Conservation (phyloP, 2,329 filamentous ascomycete genomes). For the Calonectria pseudoturangicola region DNA sequence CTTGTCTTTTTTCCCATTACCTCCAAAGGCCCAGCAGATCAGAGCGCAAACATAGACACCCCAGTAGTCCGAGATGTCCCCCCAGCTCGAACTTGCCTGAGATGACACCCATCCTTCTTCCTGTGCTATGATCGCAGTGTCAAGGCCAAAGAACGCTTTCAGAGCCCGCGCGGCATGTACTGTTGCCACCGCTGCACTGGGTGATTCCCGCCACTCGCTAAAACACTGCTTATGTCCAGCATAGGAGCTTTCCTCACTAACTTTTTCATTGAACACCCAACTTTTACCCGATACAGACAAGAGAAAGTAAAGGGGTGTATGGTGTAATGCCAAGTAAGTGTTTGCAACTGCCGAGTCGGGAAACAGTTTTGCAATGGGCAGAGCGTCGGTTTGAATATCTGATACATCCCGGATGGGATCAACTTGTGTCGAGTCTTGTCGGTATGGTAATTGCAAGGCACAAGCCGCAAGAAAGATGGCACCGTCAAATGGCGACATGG, state of each 20-base stretch:
- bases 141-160: conserved; percentile 64
- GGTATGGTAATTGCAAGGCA: conserved; percentile 62
- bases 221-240: conserved; percentile 68
- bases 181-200: conserved; percentile 66
- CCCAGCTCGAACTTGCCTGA: conserved; percentile 46
- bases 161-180: conserved; percentile 72
- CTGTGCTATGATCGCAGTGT: conserved; percentile 17
- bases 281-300: conserved; percentile 75
- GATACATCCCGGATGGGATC: conserved; percentile 51
- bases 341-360: conserved; percentile 66
- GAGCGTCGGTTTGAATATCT: conserved; percentile 48
- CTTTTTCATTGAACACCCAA: conserved; percentile 75
- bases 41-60: conserved; percentile 74
- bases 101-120: conserved; percentile 31
- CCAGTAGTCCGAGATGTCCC: conserved; percentile 72
- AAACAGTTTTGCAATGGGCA: conserved; percentile 65
- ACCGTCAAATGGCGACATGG: conserved; percentile 62
- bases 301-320: conserved; percentile 75
- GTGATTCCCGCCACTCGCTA: conserved; percentile 66
- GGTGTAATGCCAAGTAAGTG: conserved; percentile 74
- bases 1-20: conserved; percentile 53
- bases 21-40: conserved; percentile 75
- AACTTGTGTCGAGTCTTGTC: conserved; percentile 54
- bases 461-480: conserved; percentile 63
- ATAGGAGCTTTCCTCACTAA: conserved; percentile 66